These are phyloP conservation scores for Westerdykella aurantiaca DNA, from an alignment of 2,329 filamentous ascomycete species.

Conservation along the genomic window DNA sequence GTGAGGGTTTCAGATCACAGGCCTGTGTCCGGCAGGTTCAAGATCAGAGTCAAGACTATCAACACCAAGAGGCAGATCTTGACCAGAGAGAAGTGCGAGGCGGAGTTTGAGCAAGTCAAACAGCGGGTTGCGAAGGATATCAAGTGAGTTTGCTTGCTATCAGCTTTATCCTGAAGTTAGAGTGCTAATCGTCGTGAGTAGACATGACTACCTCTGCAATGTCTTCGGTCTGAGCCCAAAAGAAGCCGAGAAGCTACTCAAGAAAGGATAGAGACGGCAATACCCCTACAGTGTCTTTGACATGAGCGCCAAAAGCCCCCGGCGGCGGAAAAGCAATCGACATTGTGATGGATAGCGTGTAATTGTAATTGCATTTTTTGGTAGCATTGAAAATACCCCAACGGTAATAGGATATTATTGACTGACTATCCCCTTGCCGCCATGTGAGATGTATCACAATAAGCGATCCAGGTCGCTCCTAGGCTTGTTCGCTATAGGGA, in stretches of 20 bases:
- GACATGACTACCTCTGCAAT: conserved; percentile 59
- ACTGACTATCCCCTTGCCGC: no score
- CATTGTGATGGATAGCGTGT: neutral
- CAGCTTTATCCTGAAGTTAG: neutral
- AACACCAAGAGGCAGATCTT: conserved; percentile 58
- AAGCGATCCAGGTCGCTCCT: no score
- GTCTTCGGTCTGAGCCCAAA: conserved; percentile 53
- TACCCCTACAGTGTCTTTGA: no score
- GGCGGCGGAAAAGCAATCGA: neutral
- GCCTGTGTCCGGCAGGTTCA: conserved; percentile 81
- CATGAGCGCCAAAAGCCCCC: no score
- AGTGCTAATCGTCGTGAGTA: conserved; percentile 23
- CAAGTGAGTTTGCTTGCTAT: conserved; percentile 56
- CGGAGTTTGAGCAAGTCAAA: conserved; percentile 68
- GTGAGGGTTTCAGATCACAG: conserved; percentile 87
- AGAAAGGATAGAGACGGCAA: conserved; percentile 6
- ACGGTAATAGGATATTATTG: no score
- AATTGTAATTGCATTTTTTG: neutral
- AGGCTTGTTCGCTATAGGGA: no score
- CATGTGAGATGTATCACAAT: no score
- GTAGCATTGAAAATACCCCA: no score
- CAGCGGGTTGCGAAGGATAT: conserved; percentile 63
- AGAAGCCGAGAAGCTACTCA: conserved; percentile 46
- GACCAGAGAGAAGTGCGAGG: conserved; percentile 67
- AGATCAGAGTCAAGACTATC: conserved; percentile 77